A percentile compares a stretch with the other conserved stretches of the same genome.
phyloP scores from a whole-genome alignment of 345 rosid species.

The Brassica carinata region DNA sequence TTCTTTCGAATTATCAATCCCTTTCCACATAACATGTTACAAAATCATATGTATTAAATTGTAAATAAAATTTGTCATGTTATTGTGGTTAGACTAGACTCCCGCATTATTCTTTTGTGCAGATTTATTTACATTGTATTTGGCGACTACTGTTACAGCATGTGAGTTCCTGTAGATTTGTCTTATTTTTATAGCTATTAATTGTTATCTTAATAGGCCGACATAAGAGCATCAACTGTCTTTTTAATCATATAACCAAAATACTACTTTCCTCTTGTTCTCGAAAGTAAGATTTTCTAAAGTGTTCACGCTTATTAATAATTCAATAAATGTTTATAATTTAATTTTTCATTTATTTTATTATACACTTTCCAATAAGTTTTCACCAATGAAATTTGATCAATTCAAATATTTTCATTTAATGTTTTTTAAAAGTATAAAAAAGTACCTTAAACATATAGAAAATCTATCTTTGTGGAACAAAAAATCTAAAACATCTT shows the following conservation, averaged over 20 bases:
- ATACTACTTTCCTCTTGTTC: not conserved
- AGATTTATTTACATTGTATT: slow-evolving; percentile 29
- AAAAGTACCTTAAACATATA: too few species aligned
- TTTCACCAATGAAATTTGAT: too few species aligned
- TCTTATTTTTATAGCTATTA: slow-evolving; percentile 8
- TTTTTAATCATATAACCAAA: slow-evolving; percentile 31
- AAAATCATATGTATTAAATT: slow-evolving; percentile 9
- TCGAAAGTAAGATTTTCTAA: too few species aligned
- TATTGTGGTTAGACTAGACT: slow-evolving; percentile 41
- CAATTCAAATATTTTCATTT: too few species aligned
- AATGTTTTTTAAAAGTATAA: too few species aligned
- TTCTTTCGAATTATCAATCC: not conserved
- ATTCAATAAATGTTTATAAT: too few species aligned
- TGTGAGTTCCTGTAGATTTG: slow-evolving; percentile 39
- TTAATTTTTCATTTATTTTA: too few species aligned
- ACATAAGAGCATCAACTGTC: slow-evolving; percentile 39
- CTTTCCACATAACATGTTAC: slow-evolving; percentile 31
- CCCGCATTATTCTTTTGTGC: slow-evolving; percentile 31
- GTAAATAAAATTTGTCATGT: slow-evolving; percentile 24
- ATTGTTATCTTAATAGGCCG: slow-evolving; percentile 33
- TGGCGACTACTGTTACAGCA: slow-evolving; percentile 38
- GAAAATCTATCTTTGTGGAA: too few species aligned
- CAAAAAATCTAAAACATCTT: too few species aligned
- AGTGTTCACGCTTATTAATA: too few species aligned
- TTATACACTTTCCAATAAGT: too few species aligned